Evolutionary conservation across 192 early-diverging fungal species (phyloP), one percentile per base, ranked within the genome.

Genomic region (Piromyces finnis): DNA sequence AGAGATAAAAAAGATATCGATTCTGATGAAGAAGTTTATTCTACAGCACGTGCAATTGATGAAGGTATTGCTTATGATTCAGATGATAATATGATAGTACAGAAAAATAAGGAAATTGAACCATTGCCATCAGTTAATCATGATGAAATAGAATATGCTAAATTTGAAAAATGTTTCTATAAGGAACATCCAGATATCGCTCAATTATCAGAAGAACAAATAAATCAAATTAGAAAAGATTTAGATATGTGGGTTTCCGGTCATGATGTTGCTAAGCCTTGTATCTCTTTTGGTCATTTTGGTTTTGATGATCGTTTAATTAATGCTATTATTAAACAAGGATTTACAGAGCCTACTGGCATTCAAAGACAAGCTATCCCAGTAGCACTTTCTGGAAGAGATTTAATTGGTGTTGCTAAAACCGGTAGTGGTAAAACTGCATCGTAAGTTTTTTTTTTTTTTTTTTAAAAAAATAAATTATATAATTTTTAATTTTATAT

Each of bases 381-480:
- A 15, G 90, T 93, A 6, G 93, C 90, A 2, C 81, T 95, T 39
- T 89, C 88, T 41, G 94, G 94, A 78, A 85, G 94, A 30, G 94
- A 95, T 78, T 89, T 95, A 30, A 91, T 95, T 81, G 94, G 94
- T 26, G 92, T 95, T 51, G 93, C 94, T 13, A 92, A 92, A 80
- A 95, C 94, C 28, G 94, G 94, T 28, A 93, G 92, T 16, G 94
- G 94, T 39, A 95, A 95, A 82, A 95, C 94, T 2, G 93, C 93
- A 0, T 93, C 94, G 0, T 51, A 51, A 51, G 41, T 39, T 39
- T 5, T 39, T 39, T n/a, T n/a, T n/a, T n/a, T n/a, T n/a, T n/a
- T n/a, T n/a, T n/a, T n/a, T n/a, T n/a, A n/a, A n/a, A n/a, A n/a
- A n/a, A n/a, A n/a, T n/a, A n/a, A n/a, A n/a, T n/a, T n/a, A n/a